Evolutionary conservation across 208 protist genomes (phyloP).

Genomic region (Acanthamoeba rhysodes): DNA sequence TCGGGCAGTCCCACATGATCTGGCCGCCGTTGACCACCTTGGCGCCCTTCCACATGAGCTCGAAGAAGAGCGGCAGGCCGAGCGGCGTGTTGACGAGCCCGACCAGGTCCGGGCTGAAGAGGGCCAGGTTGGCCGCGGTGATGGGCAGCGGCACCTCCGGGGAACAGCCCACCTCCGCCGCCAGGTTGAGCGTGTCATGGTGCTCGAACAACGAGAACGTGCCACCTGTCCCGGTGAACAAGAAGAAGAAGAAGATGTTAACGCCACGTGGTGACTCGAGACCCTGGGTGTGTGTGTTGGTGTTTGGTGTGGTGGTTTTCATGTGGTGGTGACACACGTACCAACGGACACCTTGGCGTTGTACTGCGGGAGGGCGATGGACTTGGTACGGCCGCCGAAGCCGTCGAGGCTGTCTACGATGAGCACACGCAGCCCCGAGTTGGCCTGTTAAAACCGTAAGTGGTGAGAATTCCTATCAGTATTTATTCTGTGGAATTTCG

Average conservation of each 20-base stretch:
- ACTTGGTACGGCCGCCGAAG: constrained; percentile 32
- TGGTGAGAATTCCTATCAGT: too few species aligned
- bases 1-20: not conserved
- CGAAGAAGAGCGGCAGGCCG: constrained; percentile 27
- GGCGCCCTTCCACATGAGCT: constrained; percentile 30
- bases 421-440: not conserved
- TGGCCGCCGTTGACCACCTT: constrained; percentile 17
- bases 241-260: not conserved
- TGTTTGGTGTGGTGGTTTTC: not conserved
- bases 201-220: constrained; percentile 25
- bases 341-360: constrained; percentile 47
- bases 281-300: too few species aligned
- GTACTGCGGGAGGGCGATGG: constrained; percentile 9
- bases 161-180: not conserved
- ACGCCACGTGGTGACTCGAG: not conserved
- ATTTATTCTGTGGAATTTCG: too few species aligned
- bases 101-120: not conserved
- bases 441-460: not conserved
- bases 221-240: not conserved
- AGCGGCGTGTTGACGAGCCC: not conserved
- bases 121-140: not conserved
- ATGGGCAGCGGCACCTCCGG: not conserved
- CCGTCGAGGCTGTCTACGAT: not conserved
- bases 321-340: not conserved
- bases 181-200: not conserved